A percentile compares a stretch with the other conserved stretches of the same genome.
phyloP scores from a whole-genome alignment of 1,284 basidiomycete genomes.

The Butyriboletus appendiculatus region DNA sequence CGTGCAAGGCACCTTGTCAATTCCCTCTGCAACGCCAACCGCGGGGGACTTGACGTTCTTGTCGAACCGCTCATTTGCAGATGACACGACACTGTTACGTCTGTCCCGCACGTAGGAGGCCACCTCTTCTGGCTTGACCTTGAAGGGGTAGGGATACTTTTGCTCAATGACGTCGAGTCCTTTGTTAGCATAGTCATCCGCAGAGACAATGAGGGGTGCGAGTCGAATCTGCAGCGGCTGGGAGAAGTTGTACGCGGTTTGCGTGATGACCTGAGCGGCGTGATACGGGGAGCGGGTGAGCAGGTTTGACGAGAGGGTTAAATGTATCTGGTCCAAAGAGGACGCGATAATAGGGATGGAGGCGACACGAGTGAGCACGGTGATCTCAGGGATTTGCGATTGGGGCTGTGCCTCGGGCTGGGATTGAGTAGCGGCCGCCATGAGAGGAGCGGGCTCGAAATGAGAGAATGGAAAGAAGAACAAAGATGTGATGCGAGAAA shows the following conservation, averaged over 20 bases:
- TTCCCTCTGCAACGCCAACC: conserved; percentile 59
- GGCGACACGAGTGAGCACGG: conserved; percentile 59
- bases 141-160: conserved; percentile 74
- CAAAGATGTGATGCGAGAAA: conserved; percentile 6
- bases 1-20: conserved; percentile 62
- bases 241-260: conserved; percentile 58
- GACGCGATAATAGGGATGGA: conserved; percentile 71
- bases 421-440: conserved; percentile 45
- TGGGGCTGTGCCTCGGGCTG: conserved; percentile 33
- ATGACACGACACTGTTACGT: conserved; percentile 53
- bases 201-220: conserved; percentile 62
- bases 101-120: conserved; percentile 56
- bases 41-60: conserved; percentile 65
- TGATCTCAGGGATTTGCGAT: conserved; percentile 51
- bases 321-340: conserved; percentile 58
- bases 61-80: conserved; percentile 67
- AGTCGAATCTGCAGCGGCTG: conserved; percentile 65
- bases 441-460: conserved; percentile 18
- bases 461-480: conserved; percentile 5
- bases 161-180: conserved; percentile 72
- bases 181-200: conserved; percentile 68
- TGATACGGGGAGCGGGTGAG: conserved; percentile 65
- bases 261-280: conserved; percentile 59
- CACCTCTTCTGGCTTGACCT: conserved; percentile 69
- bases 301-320: conserved; percentile 56